A percentile compares a stretch with the other conserved stretches of the same genome.
These are phyloP conservation scores for Polytrichum commune DNA, from an alignment of 225 moss, liverwort and hornwort species.

Conservation along the genomic window DNA sequence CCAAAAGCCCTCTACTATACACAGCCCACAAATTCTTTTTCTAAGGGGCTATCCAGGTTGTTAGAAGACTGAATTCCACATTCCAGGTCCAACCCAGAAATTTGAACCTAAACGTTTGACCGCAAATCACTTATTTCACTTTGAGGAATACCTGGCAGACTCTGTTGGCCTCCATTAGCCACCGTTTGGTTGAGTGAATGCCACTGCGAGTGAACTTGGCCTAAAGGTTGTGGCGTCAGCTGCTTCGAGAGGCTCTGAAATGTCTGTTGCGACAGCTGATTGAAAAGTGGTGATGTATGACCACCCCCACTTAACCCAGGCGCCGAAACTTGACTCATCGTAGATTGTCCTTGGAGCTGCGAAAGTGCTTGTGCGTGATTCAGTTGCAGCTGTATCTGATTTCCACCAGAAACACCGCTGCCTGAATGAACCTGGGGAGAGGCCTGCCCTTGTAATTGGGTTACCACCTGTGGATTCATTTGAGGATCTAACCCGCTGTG, in stretches of 20 bases:
- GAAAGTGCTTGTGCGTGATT: constrained; percentile 58
- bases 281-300: constrained; percentile 38
- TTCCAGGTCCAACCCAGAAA: constrained; percentile 18
- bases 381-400: constrained; percentile 53
- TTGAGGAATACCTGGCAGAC: constrained; percentile 76
- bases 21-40: constrained; percentile 32
- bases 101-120: constrained; percentile 47
- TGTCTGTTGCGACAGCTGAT: constrained; percentile 38
- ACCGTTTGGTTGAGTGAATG: constrained; percentile 62
- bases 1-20: constrained; percentile 63
- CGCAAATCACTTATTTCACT: constrained; percentile 74
- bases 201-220: constrained; percentile 61
- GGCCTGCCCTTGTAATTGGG: constrained; percentile 28
- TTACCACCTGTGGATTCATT: constrained; percentile 20
- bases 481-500: constrained; percentile 29
- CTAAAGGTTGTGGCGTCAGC: constrained; percentile 47
- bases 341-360: constrained; percentile 57
- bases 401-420: constrained; percentile 8
- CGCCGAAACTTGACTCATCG: constrained; percentile 11
- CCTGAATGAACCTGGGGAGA: constrained; percentile 26
- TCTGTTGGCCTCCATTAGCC: constrained; percentile 63
- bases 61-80: constrained; percentile 14
- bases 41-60: constrained; percentile 43
- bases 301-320: constrained; percentile 31
- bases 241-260: constrained; percentile 46